Percentiles rank a stretch among this genome's conserved stretches.
Conservation (phyloP, 495 filamentous ascomycete genomes). For the Hyaloscypha variabilis region DNA sequence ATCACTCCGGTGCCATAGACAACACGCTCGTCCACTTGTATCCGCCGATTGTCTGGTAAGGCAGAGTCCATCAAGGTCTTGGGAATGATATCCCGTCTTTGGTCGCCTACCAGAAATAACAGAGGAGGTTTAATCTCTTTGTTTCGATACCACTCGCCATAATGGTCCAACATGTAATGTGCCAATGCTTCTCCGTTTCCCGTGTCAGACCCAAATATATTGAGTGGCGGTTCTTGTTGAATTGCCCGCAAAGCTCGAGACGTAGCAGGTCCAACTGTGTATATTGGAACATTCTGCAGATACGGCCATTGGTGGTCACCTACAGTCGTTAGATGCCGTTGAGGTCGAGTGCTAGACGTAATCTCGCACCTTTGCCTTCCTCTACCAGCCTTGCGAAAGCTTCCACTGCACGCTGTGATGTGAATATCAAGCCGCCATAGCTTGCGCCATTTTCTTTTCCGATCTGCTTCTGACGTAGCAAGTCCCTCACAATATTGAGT, state of each 20-base stretch:
- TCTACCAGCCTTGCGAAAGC: conserved; percentile 73
- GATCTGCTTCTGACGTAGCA: conserved; percentile 42
- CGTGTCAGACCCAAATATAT: conserved; percentile 72
- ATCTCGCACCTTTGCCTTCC: conserved; percentile 42
- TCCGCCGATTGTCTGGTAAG: conserved; percentile 44
- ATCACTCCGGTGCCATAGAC: conserved; percentile 87
- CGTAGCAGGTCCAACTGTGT: conserved; percentile 93
- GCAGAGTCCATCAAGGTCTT: conserved; percentile 63
- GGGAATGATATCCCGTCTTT: conserved; percentile 86
- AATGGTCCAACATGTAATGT: conserved; percentile 74
- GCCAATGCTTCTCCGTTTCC: conserved; percentile 84
- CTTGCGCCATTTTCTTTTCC: conserved; percentile 10
- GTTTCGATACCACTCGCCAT: conserved; percentile 46
- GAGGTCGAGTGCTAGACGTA: conserved; percentile 22
- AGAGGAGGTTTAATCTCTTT: conserved; percentile 57
- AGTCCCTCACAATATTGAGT: conserved; percentile 38
- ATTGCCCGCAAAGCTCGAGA: conserved; percentile 69
- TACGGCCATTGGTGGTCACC: conserved; percentile 43
- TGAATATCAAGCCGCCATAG: conserved; percentile 90
- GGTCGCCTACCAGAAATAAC: conserved; percentile 87
- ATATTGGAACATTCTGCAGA: conserved; percentile 64
- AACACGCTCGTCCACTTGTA: conserved; percentile 73
- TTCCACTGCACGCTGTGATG: conserved; percentile 91
- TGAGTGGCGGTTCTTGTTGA: conserved; percentile 46
- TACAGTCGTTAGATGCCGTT: conserved; percentile 14